phyloP scores from a whole-genome alignment of 495 filamentous ascomycete species.

The Melanomma pulvis-pyrius region DNA sequence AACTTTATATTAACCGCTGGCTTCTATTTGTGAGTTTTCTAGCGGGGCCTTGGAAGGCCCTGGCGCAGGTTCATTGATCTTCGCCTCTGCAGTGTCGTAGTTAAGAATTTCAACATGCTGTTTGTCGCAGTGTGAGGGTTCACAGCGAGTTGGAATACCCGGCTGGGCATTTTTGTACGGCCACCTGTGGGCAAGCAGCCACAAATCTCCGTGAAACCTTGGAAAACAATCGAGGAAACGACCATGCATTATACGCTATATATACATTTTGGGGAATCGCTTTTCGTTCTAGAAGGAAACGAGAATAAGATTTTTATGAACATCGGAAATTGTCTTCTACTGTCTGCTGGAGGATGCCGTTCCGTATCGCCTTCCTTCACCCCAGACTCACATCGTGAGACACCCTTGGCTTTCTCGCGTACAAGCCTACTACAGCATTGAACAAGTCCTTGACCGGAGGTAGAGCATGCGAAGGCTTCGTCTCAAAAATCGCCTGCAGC shows the following conservation, averaged over 20 bases:
- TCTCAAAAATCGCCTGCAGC: conserved; percentile 73
- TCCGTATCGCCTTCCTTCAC: neutral
- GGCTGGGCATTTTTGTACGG: neutral
- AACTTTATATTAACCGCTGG: conserved; percentile 2
- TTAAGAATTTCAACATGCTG: too few species aligned
- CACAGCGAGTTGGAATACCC: too few species aligned
- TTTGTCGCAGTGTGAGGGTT: neutral
- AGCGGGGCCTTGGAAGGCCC: neutral
- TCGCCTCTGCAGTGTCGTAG: too few species aligned
- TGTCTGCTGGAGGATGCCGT: neutral
- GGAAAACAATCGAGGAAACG: neutral
- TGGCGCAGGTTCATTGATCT: neutral
- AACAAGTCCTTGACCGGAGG: conserved; percentile 79
- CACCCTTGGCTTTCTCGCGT: conserved; percentile 51
- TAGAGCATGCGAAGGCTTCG: conserved; percentile 71
- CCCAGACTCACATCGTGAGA: neutral
- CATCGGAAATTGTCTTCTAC: neutral
- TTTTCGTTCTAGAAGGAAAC: neutral
- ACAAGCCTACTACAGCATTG: conserved; percentile 67
- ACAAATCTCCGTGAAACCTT: conserved; percentile 1
- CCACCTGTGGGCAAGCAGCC: neutral
- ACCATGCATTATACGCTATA: neutral
- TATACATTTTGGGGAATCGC: neutral
- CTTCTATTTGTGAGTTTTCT: neutral
- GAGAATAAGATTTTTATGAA: neutral